Conservation (phyloP, 768 basidiomycete genomes). For the Crucibulum laeve region DNA sequence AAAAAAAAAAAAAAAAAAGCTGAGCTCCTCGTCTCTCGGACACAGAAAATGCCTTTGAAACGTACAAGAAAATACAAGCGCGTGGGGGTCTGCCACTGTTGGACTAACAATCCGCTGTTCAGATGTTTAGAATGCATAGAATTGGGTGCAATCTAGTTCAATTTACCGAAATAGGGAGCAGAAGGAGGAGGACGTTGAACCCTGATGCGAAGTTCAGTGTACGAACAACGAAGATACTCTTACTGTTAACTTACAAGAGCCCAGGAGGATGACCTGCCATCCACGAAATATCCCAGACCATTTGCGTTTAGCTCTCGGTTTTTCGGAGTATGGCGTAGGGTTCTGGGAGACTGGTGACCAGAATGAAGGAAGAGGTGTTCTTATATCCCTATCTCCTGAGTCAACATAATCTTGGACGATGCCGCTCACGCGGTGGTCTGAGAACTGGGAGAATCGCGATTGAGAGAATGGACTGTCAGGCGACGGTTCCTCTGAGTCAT, state of each 20-base stretch:
- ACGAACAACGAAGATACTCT: background rate
- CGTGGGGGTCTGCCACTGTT: slow-evolving; percentile 41
- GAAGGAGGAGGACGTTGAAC: slow-evolving; percentile 63
- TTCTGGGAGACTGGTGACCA: too few species aligned
- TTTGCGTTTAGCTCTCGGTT: too few species aligned
- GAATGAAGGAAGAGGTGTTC: too few species aligned
- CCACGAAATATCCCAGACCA: background rate
- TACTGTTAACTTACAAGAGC: slow-evolving; percentile 17
- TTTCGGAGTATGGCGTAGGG: too few species aligned
- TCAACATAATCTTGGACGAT: too few species aligned
- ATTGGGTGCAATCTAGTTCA: background rate
- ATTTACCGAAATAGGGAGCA: slow-evolving; percentile 68
- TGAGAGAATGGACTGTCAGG: too few species aligned
- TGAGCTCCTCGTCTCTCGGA: too few species aligned
- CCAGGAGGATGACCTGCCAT: slow-evolving; percentile 11
- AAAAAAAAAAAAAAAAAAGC: background rate
- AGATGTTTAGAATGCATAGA: background rate
- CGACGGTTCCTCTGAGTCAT: too few species aligned
- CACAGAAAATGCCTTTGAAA: too few species aligned
- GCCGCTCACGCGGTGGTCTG: too few species aligned
- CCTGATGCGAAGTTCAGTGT: slow-evolving; percentile 30
- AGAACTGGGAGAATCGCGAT: too few species aligned
- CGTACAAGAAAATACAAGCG: slow-evolving; percentile 61
- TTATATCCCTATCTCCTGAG: too few species aligned
- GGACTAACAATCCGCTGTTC: slow-evolving; percentile 55